Conservation (phyloP, 2,329 filamentous ascomycete genomes). For the Ascosphaera apis region DNA sequence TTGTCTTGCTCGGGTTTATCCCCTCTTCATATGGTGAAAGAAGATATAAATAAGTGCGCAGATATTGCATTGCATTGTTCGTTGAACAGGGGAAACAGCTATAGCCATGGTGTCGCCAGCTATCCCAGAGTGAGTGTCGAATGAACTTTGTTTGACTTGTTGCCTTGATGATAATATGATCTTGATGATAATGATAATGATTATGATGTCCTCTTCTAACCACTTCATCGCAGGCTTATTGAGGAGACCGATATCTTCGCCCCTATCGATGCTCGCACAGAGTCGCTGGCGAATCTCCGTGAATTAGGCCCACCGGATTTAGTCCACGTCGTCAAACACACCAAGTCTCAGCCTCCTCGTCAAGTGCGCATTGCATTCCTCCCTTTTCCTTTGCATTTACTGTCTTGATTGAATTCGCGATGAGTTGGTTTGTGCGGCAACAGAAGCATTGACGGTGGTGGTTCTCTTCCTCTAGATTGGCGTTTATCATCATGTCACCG, state of each 20-base stretch:
- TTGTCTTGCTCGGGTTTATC: too few species aligned
- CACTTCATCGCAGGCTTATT: constrained; percentile 71
- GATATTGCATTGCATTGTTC: too few species aligned
- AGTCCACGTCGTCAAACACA: constrained; percentile 74
- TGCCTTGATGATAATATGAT: too few species aligned
- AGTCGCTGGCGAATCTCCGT: constrained; percentile 61
- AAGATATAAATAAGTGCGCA: too few species aligned
- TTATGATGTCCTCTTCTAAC: constrained; percentile 1
- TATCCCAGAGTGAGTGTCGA: constrained; percentile 53
- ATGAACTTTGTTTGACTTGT: too few species aligned
- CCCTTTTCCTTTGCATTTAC: constrained; percentile 2
- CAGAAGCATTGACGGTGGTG: constrained; percentile 3
- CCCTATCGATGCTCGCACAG: constrained; percentile 77
- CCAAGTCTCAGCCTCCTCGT: constrained; percentile 13
- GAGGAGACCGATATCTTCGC: constrained; percentile 72
- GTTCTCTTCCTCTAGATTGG: constrained; percentile 37
- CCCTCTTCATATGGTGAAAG: too few species aligned
- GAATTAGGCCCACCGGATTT: constrained; percentile 91
- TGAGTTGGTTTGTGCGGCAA: not conserved
- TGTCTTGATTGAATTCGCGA: not conserved
- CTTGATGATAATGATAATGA: not conserved
- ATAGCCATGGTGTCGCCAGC: constrained; percentile 47
- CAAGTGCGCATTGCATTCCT: constrained; percentile 24
- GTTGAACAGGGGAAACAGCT: too few species aligned
- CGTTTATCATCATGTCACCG: constrained; percentile 94